Base-by-base conservation (phyloP, 2,329 filamentous ascomycete genomes). In the Corniculantispora saksenae region DNA sequence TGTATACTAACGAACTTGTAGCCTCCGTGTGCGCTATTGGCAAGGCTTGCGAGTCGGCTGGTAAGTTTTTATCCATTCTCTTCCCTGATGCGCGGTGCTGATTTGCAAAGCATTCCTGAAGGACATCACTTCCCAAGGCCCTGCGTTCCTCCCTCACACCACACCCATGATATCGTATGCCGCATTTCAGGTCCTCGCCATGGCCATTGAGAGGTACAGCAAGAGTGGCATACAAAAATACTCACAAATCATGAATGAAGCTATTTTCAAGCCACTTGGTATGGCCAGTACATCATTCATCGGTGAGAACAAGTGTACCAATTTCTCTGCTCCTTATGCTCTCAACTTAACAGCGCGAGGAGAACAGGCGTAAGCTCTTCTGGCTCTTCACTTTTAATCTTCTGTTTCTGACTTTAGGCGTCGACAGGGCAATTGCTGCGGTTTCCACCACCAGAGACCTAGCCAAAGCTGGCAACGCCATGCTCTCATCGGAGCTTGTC, bases 81-180 rank as follows among this genome's bases (percentile, higher is more conserved):
- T 53, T 53, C 10, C 7, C 23, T 35, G 47, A 21, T 50, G 23
- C 3, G 5, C 5, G 12, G 27, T 10, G 35, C 56, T 47, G 47
- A 60, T 15, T 50, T 40, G 13, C 3, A 21, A 40, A 54, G 51
- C 61, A 5, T 72, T 72, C 32, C 15, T 69, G 7, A 40, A 67
- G 12, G 53, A 59, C 12, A 61, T 73, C 17, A n/a, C 60, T 3
- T 21, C 38, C 1, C 13, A 64, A 23, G 32, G 69, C 1, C 66
- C 70, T 1, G 25, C 69, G 7, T 73, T 71, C 12, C 67, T 69
- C 4, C 68, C 71, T 4, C 65, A 71, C 53, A 72, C 70, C 0
- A 72, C 72, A 7, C 72, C 71, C 2, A 40, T 72, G 4, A 53
- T 72, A 17, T 73, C 70, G 4, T 69, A 72, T 29, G 69, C 71